These are phyloP conservation scores for Lasiodiplodia hormozganensis DNA, from an alignment of 2,329 filamentous ascomycete species.

Conservation along the genomic window DNA sequence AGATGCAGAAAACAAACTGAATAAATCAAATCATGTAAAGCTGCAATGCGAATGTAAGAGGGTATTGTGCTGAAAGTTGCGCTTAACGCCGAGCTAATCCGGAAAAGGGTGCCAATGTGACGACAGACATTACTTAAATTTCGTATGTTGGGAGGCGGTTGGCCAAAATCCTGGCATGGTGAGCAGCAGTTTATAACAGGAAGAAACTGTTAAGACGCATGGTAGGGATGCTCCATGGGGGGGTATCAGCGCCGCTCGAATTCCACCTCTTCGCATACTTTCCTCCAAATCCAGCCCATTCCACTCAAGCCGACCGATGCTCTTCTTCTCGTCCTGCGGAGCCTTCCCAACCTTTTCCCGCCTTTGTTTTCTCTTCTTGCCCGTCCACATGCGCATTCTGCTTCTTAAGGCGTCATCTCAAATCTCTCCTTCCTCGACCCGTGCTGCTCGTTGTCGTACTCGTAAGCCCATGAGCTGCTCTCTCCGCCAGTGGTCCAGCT, in stretches of 20 bases:
- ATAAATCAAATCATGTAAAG: background rate
- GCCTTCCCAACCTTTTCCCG: background rate
- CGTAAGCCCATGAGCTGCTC: constrained; percentile 13
- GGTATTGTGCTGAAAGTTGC: background rate
- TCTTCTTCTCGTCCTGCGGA: background rate
- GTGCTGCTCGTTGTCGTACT: constrained; percentile 2
- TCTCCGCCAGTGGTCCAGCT: background rate
- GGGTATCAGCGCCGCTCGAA: background rate
- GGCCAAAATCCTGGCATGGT: background rate
- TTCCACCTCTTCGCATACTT: background rate
- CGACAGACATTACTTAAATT: background rate
- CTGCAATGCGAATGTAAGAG: background rate
- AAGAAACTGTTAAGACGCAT: background rate
- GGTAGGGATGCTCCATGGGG: background rate
- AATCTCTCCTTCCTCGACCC: constrained; percentile 17
- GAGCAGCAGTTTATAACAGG: background rate
- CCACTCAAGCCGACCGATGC: background rate
- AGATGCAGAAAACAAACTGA: background rate
- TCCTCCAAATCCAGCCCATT: background rate
- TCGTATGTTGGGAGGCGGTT: background rate
- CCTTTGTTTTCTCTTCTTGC: background rate
- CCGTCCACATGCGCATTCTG: background rate
- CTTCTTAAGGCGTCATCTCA: constrained; percentile 17
- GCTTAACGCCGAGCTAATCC: background rate
- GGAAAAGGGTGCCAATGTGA: background rate